phyloP scores from a whole-genome alignment of 148 eudicot species.

The Rhododendron ferrugineum region DNA sequence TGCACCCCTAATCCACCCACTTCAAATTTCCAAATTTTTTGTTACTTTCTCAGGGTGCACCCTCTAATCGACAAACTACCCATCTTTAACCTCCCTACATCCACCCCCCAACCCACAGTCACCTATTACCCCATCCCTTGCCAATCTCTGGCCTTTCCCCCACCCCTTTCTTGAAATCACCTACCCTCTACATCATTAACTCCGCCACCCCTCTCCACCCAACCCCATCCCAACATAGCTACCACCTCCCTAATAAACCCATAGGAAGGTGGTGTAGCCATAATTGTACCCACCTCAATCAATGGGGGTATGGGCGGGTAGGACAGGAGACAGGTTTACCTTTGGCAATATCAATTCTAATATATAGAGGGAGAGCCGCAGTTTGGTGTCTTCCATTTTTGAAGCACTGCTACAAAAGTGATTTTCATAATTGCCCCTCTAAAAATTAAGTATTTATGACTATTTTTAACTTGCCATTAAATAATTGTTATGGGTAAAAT shows the following conservation, averaged over 20 bases:
- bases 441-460: no score
- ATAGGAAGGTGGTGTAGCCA: not conserved
- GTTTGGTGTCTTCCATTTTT: no score
- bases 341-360: not conserved
- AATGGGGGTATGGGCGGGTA: not conserved
- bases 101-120: not conserved
- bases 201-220: not conserved
- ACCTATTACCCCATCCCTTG: not conserved
- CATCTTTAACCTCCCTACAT: not conserved
- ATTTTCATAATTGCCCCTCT: no score
- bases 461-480: no score
- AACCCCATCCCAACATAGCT: not conserved
- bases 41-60: not conserved
- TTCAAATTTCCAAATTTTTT: not conserved
- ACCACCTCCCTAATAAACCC: not conserved
- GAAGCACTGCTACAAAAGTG: no score
- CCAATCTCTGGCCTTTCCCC: not conserved
- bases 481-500: no score
- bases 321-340: not conserved
- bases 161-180: not conserved
- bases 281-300: not conserved
- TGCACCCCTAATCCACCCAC: not conserved
- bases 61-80: not conserved
- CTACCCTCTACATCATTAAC: not conserved
- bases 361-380: no score